A percentile compares a stretch with the other conserved stretches of the same genome.
Evolutionary conservation across 2,329 filamentous ascomycete genomes (phyloP).

Genomic region (Gnomoniopsis sp.): DNA sequence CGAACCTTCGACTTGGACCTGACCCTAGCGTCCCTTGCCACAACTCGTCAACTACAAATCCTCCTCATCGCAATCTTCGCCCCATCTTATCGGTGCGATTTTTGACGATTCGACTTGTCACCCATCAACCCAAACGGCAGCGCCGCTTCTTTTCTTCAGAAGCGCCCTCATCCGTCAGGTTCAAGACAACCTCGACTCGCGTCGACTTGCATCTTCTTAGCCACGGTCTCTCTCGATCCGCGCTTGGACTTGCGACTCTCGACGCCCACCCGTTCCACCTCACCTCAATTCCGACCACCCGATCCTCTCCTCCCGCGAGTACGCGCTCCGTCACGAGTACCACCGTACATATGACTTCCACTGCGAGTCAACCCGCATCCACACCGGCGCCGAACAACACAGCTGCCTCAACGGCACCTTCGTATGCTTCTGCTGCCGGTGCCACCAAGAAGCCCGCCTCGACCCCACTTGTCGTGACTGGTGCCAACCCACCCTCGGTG

Average conservation of each 20-base stretch:
- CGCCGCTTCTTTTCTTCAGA: slow-evolving; percentile 1
- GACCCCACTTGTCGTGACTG: slow-evolving; percentile 59
- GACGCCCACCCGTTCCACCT: too few species aligned
- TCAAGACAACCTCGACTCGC: not conserved
- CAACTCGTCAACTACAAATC: not conserved
- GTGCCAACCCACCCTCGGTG: slow-evolving; percentile 54
- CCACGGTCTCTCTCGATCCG: slow-evolving; percentile 8
- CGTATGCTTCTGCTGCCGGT: slow-evolving; percentile 66
- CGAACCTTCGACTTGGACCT: not conserved
- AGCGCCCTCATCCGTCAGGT: not conserved
- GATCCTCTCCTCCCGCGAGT: slow-evolving; percentile 1
- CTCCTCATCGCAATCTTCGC: not conserved
- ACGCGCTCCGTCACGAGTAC: slow-evolving; percentile 16
- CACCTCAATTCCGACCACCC: not conserved
- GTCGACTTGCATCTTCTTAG: not conserved
- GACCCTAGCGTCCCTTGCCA: not conserved
- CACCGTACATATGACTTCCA: slow-evolving; percentile 56
- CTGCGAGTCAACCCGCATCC: slow-evolving; percentile 51
- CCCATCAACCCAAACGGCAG: slow-evolving; percentile 1
- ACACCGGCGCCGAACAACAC: slow-evolving; percentile 55
- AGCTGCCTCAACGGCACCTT: slow-evolving; percentile 52
- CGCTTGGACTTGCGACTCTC: slow-evolving; percentile 3
- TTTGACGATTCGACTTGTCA: not conserved
- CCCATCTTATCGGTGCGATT: not conserved
- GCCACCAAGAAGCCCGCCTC: slow-evolving; percentile 60